Base-by-base conservation (phyloP, 805 yeast genomes). In the Ogataea thermomethanolica region DNA sequence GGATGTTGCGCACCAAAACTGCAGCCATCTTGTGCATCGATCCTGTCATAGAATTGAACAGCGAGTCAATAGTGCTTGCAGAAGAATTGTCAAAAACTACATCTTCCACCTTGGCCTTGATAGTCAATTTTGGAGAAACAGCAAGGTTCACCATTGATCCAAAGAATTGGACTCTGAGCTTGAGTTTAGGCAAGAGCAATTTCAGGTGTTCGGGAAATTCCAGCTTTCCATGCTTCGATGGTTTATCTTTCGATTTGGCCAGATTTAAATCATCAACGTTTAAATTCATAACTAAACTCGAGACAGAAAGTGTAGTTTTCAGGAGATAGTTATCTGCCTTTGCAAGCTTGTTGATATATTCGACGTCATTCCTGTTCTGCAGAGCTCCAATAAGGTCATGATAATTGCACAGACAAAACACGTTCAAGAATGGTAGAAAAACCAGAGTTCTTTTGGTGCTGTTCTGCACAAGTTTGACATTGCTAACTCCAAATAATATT, bases 21-120 rank as follows among this genome's bases (percentile, higher is more conserved):
- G 46, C 44, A 12, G 51, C 23, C 3, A 53, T 39, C 34, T 58
- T 55, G 23, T 46, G 48, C 3, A 46, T 41, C 4, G 33, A 28
- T 10, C 35, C 37, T 2, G 38, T 24, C 7, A 39, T 22, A 14
- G 33, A 9, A 7, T 41, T 50, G 38, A 55, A 56, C n/a, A 59
- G 39, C 2, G 61, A 53, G 2, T 49, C 43, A 14, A 50, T 25
- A 26, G 53, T 55, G 38, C 51, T 56, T 6, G 56, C 43, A 5
- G 49, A 39, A 4, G 62, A 49, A 3, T 59, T 53, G 45, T 59
- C 64, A 8, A 56, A 12, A 2, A 54, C 35, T 2, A 53, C 37
- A 41, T 60, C 65, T 20, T 37, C 41, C 4, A 37, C 23, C 2
- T 36, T 17, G 7, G 28, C 21, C 34, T 57, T 61, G 8, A 56